These are phyloP conservation scores for Jaapia argillacea DNA, from an alignment of 768 basidiomycete species.

Conservation along the genomic window DNA sequence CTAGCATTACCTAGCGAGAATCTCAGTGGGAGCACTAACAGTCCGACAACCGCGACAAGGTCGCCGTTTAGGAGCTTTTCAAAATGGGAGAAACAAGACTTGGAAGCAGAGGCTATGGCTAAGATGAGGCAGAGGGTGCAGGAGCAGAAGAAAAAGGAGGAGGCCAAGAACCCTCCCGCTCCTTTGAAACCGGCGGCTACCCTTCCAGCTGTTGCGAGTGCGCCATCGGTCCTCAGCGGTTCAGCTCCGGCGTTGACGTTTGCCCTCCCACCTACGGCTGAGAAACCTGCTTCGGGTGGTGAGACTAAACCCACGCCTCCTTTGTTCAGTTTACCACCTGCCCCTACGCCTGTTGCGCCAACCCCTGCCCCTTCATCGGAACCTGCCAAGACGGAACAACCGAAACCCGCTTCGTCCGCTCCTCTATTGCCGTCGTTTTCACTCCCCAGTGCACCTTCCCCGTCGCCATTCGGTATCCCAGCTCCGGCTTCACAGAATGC, in stretches of 20 bases:
- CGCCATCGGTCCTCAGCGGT: constrained; percentile 4
- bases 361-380: not conserved
- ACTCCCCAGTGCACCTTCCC: too few relatives aligned
- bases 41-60: constrained; percentile 21
- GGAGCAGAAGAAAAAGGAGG: constrained; percentile 28
- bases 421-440: too few relatives aligned
- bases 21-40: too few relatives aligned
- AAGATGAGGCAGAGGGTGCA: constrained; percentile 49
- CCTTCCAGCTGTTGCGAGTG: constrained; percentile 5
- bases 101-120: constrained; percentile 72
- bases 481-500: too few relatives aligned
- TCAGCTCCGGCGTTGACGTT: constrained; percentile 3
- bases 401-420: too few relatives aligned
- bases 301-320: not conserved
- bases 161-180: constrained; percentile 17
- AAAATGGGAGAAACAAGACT: constrained; percentile 82
- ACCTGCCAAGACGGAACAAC: too few relatives aligned
- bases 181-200: constrained; percentile 1
- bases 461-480: too few relatives aligned
- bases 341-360: constrained; percentile 4
- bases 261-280: not conserved
- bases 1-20: too few relatives aligned
- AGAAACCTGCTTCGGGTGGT: not conserved
- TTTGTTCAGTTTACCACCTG: constrained; percentile 5
- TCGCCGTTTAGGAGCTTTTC: constrained; percentile 43